Base-by-base conservation (phyloP, 768 basidiomycete genomes). In the Agaricus blazei region DNA sequence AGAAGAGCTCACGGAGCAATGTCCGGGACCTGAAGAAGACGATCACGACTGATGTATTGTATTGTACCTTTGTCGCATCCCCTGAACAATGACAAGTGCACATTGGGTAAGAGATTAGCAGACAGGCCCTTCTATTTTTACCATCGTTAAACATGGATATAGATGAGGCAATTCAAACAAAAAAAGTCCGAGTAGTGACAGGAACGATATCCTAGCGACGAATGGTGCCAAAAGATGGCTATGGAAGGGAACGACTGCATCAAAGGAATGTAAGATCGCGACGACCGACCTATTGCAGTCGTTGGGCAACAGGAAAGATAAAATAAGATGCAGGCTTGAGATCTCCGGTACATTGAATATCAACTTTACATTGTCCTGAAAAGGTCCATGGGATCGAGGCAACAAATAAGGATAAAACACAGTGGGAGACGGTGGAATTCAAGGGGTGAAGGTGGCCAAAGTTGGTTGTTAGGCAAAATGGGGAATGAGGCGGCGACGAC, bases 11-110 rank as follows among this genome's bases (percentile, higher is more conserved):
- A 70, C 70, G 38, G 67, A 63, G 37, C 74, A 83, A 53, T 94
- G 92, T 67, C 91, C 91, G 5, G 92, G 92, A 6, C 65, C 73
- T 41, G 78, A 80, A 29, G 92, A 94, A 66, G 88, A 90, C 40
- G 82, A 79, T 57, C 91, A 94, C 67, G 88, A 92, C 70, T 91
- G 72, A 79, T 56, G 12, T 49, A 34, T 31, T 47, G 9, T n/a
- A 23, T 15, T 40, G 29, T 5, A 15, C 41, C 41, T 27, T n/a
- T 27, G 29, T 31, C n/a, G 9, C 36, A 31, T 28, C 2, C 11
- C 11, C 11, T 7, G 7, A 34, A 34, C 34, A 7, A 34, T 11
- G 34, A 34, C 5, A 8, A 7, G 34, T 34, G 11, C 11, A 34
- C 34, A 34, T 19, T 19, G 19, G 19, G 19, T 19, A 19, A 19